Evolutionary conservation across 371 early-diverging fungal species (phyloP).

Genomic region (Rhizopus arrhizus): DNA sequence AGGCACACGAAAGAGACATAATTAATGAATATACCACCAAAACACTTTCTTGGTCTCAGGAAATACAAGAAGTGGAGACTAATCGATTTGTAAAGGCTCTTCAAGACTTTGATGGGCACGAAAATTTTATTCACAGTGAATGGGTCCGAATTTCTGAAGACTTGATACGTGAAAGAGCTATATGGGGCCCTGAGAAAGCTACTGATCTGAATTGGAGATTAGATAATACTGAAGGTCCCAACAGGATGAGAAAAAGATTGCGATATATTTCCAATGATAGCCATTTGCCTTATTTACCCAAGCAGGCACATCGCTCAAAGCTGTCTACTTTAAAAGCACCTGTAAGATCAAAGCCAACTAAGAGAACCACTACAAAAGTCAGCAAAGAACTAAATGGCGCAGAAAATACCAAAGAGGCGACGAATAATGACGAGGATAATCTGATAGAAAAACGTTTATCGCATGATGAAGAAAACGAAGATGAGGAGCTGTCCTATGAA

Average conservation of each 20-base stretch:
- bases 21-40: conserved; percentile 59
- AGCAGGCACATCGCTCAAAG: conserved; percentile 32
- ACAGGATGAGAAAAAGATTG: conserved; percentile 64
- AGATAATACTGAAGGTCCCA: conserved; percentile 73
- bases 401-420: not conserved
- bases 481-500: conserved; percentile 54
- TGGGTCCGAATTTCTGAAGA: conserved; percentile 64
- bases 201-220: conserved; percentile 62
- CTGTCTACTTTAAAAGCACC: not conserved
- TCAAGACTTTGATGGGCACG: conserved; percentile 66
- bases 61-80: conserved; percentile 66
- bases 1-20: conserved; percentile 51
- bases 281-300: conserved; percentile 53
- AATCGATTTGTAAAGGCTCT: conserved; percentile 60
- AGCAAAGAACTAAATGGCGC: not conserved
- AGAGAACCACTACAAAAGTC: not conserved
- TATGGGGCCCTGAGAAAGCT: conserved; percentile 60
- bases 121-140: conserved; percentile 65
- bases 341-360: not conserved
- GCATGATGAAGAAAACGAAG: conserved; percentile 16
- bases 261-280: conserved; percentile 33
- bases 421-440: not conserved
- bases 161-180: conserved; percentile 61
- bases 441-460: not conserved
- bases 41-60: conserved; percentile 60